phyloP scores from a whole-genome alignment of 805 yeast genomes.

The Metschnikowia kunwiensis region DNA sequence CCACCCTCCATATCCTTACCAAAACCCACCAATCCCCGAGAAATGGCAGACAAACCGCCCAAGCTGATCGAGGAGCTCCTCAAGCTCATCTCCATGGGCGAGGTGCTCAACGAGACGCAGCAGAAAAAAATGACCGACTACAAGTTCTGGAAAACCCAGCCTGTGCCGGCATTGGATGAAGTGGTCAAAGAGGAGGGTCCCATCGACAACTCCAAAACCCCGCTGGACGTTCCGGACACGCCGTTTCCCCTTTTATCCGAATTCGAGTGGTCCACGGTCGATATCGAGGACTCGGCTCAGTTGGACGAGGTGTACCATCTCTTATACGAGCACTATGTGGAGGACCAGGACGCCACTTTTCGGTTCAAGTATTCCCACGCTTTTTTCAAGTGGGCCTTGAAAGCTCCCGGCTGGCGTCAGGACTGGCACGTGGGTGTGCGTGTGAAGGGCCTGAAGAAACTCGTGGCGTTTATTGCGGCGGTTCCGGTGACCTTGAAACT shows the following conservation, averaged over 20 bases:
- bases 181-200: conserved; percentile 71
- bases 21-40: background rate
- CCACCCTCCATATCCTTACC: background rate
- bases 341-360: conserved; percentile 88
- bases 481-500: conserved; percentile 72
- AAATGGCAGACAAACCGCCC: conserved; percentile 11
- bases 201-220: conserved; percentile 63
- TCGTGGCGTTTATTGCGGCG: conserved; percentile 91
- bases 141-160: conserved; percentile 98
- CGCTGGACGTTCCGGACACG: conserved; percentile 64
- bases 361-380: conserved; percentile 83
- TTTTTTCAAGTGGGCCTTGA: conserved; percentile 89
- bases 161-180: conserved; percentile 79
- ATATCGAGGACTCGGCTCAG: conserved; percentile 50
- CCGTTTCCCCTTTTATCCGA: conserved; percentile 73
- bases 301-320: conserved; percentile 76
- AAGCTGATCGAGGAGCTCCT: conserved; percentile 56
- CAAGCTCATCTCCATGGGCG: conserved; percentile 50
- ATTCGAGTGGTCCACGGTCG: conserved; percentile 87
- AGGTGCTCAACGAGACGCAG: conserved; percentile 54
- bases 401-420: conserved; percentile 85
- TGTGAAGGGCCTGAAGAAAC: conserved; percentile 67
- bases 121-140: conserved; percentile 71
- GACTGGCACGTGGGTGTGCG: conserved; percentile 96
- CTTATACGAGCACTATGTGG: conserved; percentile 88